These are phyloP conservation scores for Cucumis melo DNA, from an alignment of 306 rosid genomes.

Conservation along the genomic window DNA sequence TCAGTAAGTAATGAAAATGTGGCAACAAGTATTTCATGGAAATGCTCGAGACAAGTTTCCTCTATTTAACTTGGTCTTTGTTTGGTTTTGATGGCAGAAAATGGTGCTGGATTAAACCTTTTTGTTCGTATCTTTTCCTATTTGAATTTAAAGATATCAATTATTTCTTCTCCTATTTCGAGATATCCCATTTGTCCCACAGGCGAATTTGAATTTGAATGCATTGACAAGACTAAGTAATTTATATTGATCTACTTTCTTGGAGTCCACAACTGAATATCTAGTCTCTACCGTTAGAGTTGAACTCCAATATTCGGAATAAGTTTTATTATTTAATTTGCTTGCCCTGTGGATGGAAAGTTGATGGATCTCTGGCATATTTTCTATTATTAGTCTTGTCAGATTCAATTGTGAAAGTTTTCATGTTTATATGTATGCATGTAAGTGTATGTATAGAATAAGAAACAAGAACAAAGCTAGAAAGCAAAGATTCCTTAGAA, in stretches of 20 bases:
- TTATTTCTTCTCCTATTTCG: too few species aligned
- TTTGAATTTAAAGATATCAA: too few species aligned
- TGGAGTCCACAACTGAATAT: neutral
- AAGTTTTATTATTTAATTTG: neutral
- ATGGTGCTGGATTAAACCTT: neutral
- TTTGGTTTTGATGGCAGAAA: neutral
- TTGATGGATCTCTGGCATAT: neutral
- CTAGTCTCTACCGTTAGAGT: neutral
- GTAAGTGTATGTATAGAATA: neutral
- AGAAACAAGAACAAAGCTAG: neutral
- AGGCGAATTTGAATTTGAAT: neutral
- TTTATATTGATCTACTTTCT: neutral
- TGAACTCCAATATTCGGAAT: neutral
- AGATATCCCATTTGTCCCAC: neutral
- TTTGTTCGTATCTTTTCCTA: neutral
- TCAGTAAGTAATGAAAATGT: neutral
- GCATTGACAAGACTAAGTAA: neutral
- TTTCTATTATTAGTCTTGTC: neutral
- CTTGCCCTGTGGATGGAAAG: neutral
- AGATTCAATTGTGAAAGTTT: neutral
- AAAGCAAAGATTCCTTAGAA: neutral
- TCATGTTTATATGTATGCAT: neutral
- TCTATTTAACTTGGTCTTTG: neutral
- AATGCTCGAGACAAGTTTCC: neutral
- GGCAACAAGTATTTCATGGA: neutral